These are phyloP conservation scores for Alternaria triticina DNA, from an alignment of 2,329 filamentous ascomycete species.

Conservation along the genomic window DNA sequence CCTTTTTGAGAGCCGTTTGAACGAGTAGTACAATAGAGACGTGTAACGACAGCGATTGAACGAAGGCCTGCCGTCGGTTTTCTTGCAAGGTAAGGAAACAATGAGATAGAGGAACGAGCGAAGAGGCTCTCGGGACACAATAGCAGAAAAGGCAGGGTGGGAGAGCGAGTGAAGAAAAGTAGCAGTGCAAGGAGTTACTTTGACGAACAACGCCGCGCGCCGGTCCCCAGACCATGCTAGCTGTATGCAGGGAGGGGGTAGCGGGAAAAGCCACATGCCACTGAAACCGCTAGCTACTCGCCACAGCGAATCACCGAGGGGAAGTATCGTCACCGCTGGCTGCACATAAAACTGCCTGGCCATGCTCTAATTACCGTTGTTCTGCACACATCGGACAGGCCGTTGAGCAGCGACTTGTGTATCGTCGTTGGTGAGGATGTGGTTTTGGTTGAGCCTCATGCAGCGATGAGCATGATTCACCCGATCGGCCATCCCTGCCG, in stretches of 20 bases:
- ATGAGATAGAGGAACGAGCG: slow-evolving; percentile 26
- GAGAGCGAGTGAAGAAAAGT: slow-evolving; percentile 20
- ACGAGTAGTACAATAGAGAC: slow-evolving; percentile 22
- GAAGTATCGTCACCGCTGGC: slow-evolving; percentile 12
- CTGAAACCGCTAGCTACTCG: slow-evolving; percentile 26
- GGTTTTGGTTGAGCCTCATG: background rate
- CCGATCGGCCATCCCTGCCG: slow-evolving; percentile 14
- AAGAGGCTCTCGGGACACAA: slow-evolving; percentile 27
- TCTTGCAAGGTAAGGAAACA: slow-evolving; percentile 22
- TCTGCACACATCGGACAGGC: background rate
- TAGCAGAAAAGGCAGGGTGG: slow-evolving; percentile 15
- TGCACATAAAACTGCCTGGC: slow-evolving; percentile 10
- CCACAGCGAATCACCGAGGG: slow-evolving; percentile 29
- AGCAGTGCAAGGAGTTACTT: slow-evolving; percentile 9
- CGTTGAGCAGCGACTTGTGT: background rate
- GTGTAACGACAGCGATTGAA: slow-evolving; percentile 35
- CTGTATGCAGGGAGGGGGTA: slow-evolving; percentile 20
- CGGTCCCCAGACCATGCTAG: slow-evolving; percentile 15
- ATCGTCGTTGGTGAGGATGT: background rate
- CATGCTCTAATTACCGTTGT: slow-evolving; percentile 6
- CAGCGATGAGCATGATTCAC: slow-evolving; percentile 1
- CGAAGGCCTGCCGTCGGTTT: slow-evolving; percentile 40
- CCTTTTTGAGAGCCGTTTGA: slow-evolving; percentile 13
- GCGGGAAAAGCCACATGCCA: slow-evolving; percentile 28
- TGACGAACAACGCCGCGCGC: slow-evolving; percentile 10